Evolutionary conservation across 1,284 basidiomycete species (phyloP).

Genomic region (Tilletia indica): DNA sequence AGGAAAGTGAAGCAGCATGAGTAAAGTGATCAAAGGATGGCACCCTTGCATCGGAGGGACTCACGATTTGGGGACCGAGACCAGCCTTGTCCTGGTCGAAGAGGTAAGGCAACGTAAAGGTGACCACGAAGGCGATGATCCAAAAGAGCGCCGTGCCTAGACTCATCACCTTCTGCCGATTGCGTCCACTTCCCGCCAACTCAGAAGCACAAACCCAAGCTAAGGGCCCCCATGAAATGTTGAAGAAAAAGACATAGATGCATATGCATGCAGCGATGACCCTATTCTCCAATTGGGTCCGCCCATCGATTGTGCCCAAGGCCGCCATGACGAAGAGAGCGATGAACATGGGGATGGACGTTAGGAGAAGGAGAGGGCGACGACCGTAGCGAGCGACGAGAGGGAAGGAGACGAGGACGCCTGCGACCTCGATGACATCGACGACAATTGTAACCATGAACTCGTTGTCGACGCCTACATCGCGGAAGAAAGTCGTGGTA

Average conservation of each 20-base stretch:
- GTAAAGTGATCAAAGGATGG: neutral
- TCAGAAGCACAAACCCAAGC: conserved; percentile 51
- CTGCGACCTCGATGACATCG: conserved; percentile 57
- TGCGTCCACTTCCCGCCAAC: conserved; percentile 53
- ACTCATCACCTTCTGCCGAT: conserved; percentile 59
- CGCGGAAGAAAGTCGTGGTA: conserved; percentile 51
- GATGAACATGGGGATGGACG: conserved; percentile 58
- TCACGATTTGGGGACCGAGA: conserved; percentile 52
- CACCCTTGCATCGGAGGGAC: neutral
- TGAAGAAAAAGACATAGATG: conserved; percentile 59
- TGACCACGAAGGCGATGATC: conserved; percentile 58
- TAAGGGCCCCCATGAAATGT: conserved; percentile 59
- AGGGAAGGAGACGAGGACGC: conserved; percentile 57
- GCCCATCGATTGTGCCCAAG: conserved; percentile 17
- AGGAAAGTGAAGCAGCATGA: neutral
- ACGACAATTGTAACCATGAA: conserved; percentile 58
- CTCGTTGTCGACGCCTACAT: conserved; percentile 56
- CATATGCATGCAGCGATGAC: conserved; percentile 59
- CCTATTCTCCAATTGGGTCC: conserved; percentile 43
- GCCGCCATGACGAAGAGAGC: conserved; percentile 46
- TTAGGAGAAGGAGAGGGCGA: conserved; percentile 58
- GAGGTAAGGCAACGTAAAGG: conserved; percentile 47
- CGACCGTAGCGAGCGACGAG: conserved; percentile 59
- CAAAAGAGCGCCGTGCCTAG: conserved; percentile 60
- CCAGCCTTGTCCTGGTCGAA: conserved; percentile 53